These are phyloP conservation scores for Alternaria conjuncta DNA, from an alignment of 2,329 filamentous ascomycete species.

Conservation along the genomic window DNA sequence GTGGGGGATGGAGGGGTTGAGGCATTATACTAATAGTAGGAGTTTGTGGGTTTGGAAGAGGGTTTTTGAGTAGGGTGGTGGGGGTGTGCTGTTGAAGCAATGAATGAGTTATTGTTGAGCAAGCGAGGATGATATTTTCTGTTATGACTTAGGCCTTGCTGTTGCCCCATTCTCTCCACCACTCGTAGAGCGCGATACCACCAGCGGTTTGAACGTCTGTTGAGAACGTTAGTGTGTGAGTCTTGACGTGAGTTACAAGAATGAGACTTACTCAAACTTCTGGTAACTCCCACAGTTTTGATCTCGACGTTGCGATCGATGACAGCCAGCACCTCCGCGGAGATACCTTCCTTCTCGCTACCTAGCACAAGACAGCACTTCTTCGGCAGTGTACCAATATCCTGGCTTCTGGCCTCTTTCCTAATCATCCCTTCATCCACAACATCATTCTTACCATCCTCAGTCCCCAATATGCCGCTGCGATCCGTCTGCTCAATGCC, in stretches of 20 bases:
- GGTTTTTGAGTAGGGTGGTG: neutral
- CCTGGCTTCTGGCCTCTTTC: neutral
- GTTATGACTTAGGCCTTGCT: constrained; percentile 1
- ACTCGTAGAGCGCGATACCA: constrained; percentile 60
- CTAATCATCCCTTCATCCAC: neutral
- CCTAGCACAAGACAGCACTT: constrained; percentile 57
- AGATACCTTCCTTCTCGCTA: constrained; percentile 60
- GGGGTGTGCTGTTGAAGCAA: no score
- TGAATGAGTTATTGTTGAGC: neutral
- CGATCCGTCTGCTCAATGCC: constrained; percentile 63
- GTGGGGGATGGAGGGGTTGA: constrained; percentile 49
- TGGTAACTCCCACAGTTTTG: constrained; percentile 58
- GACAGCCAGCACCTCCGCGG: constrained; percentile 55
- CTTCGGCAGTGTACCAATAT: constrained; percentile 41
- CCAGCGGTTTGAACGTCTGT: constrained; percentile 60
- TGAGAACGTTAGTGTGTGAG: neutral
- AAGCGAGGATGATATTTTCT: no score
- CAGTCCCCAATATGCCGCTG: constrained; percentile 52
- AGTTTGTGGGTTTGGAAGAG: neutral
- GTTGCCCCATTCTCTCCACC: constrained; percentile 52
- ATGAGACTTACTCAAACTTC: constrained; percentile 52
- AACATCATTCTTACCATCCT: neutral
- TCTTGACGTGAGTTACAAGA: no score
- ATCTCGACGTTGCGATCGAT: constrained; percentile 62
- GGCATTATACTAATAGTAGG: constrained; percentile 22